Evolutionary conservation across 192 early-diverging fungal species (phyloP), one percentile per base, ranked within the genome.

Genomic region (Podochytrium sp.): DNA sequence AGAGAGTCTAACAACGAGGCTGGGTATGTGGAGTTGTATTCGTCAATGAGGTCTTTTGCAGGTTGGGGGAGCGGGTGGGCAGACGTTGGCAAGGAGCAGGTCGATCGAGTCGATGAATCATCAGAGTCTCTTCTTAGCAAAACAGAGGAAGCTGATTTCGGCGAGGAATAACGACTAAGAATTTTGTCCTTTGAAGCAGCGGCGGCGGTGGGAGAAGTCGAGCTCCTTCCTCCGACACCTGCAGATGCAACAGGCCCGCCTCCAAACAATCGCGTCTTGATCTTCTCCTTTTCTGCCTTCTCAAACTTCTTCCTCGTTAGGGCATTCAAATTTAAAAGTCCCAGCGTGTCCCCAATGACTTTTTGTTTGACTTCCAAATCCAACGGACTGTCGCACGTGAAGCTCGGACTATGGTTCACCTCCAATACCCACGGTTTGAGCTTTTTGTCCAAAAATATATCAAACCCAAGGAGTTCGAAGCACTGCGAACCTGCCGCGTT

Each of bases 391-490:
- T 88, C 86, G 68, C 84, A 88, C 6, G 81, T 85, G 56, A 89
- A 87, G 35, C 75, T 78, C 23, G 87, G 87, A 1, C 85, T 87
- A 41, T 88, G 86, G 53, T 89, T 89, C 33, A 89, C 87, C 70
- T 89, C 87, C 14, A 89, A 65, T 1, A 89, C 79, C 86, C 84
- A 89, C 0, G 87, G 82, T 60, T 87, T 87, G 18, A 89, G 74
- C 69, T 85, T 81, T 51, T 71, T 74, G 74, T 89, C 87, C 40
- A 89, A 65, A 41, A 89, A 79, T 20, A 89, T 84, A 73, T 89
- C 87, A 75, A 89, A 89, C 0, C 87, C 87, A 2, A 89, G 66
- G 39, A 89, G 81, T 69, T 89, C 87, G 73, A 88, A 89, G 68
- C 87, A 89, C 33, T 80, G 81, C 5, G 71, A 75, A 14, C 75